Evolutionary conservation across 306 rosid genomes (phyloP).

Genomic region (Cicer arietinum): DNA sequence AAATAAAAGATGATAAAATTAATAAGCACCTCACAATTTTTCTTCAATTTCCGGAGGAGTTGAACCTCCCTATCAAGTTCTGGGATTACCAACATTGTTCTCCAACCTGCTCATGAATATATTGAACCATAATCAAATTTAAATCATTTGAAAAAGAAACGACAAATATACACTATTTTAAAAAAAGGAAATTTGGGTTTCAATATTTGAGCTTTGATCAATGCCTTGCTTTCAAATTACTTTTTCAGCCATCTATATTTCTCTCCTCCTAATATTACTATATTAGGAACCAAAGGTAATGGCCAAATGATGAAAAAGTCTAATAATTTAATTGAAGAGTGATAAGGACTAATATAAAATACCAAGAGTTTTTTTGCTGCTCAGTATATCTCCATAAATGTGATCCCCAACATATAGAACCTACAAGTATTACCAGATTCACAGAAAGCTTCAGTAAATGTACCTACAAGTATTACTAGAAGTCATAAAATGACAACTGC

Average conservation of each 20-base stretch:
- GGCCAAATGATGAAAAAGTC: background rate
- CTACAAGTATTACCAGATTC: slow-evolving; percentile 47
- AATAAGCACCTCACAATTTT: slow-evolving; percentile 75
- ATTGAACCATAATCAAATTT: slow-evolving; percentile 26
- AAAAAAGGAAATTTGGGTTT: slow-evolving; percentile 5
- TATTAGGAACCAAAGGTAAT: too few species aligned
- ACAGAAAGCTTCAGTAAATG: slow-evolving; percentile 29
- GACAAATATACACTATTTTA: slow-evolving; percentile 6
- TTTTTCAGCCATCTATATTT: background rate
- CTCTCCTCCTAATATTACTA: background rate
- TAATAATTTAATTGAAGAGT: background rate
- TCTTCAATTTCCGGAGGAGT: slow-evolving; percentile 76
- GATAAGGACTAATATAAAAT: slow-evolving; percentile 45
- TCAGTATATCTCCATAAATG: slow-evolving; percentile 94
- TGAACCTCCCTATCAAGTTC: slow-evolving; percentile 93
- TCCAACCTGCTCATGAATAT: slow-evolving; percentile 74
- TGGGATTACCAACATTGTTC: slow-evolving; percentile 98
- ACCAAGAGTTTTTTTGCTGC: slow-evolving; percentile 99
- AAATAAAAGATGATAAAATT: background rate
- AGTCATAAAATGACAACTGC: slow-evolving; percentile 18
- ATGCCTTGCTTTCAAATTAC: slow-evolving; percentile 19
- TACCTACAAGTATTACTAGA: too few species aligned
- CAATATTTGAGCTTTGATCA: slow-evolving; percentile 17
- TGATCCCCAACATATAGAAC: slow-evolving; percentile 99
- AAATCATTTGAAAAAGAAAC: background rate